Percentiles rank a stretch among this genome's conserved stretches.
Evolutionary conservation across 371 early-diverging fungal genomes (phyloP).

Genomic region (Circinella umbellata): DNA sequence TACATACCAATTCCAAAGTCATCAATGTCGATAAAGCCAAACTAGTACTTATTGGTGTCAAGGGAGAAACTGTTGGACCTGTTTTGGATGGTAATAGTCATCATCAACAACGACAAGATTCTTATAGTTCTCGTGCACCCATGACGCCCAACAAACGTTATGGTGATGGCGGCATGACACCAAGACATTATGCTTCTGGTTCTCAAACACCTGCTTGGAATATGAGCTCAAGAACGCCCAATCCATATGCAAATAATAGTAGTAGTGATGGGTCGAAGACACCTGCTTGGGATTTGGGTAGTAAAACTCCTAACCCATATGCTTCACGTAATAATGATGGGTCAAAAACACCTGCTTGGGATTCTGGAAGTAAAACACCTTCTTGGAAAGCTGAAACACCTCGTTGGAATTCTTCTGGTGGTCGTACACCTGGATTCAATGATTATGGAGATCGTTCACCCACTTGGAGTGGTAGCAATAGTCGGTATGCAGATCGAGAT

Average conservation of each 20-base stretch:
- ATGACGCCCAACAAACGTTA: conserved; percentile 45
- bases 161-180: conserved; percentile 59
- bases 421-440: conserved; percentile 68
- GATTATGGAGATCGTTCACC: conserved; percentile 68
- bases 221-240: conserved; percentile 72
- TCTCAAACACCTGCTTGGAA: conserved; percentile 83
- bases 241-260: conserved; percentile 53
- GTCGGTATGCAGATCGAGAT: conserved; percentile 32
- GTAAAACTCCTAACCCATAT: conserved; percentile 62
- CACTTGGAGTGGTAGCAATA: conserved; percentile 21
- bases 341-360: conserved; percentile 73
- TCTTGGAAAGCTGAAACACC: conserved; percentile 29
- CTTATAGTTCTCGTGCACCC: conserved; percentile 10
- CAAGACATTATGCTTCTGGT: conserved; percentile 62
- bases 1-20: conserved; percentile 88
- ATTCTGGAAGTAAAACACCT: conserved; percentile 67
- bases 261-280: conserved; percentile 63
- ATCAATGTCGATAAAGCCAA: conserved; percentile 80
- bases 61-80: conserved; percentile 45
- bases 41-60: conserved; percentile 62
- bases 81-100: conserved; percentile 33
- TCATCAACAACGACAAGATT: neutral
- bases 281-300: conserved; percentile 74
- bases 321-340: conserved; percentile 47
- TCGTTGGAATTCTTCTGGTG: conserved; percentile 49